Evolutionary conservation across 805 yeast species (phyloP).

Genomic region (Aciculoconidium aculeatum): DNA sequence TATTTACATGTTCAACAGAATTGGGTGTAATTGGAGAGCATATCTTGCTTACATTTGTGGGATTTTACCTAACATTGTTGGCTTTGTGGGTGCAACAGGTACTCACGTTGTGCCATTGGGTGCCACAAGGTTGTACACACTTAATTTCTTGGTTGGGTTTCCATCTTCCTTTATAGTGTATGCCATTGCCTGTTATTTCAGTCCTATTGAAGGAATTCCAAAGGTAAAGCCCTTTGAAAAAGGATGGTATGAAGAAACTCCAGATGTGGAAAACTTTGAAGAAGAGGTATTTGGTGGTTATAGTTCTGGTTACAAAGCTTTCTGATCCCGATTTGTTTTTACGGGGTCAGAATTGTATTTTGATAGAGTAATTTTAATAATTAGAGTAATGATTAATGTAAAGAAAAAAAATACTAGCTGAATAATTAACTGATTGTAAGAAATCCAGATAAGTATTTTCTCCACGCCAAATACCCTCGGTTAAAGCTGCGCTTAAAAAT

Average conservation of each 20-base stretch:
- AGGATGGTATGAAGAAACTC: slow-evolving; percentile 60
- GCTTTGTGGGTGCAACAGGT: slow-evolving; percentile 80
- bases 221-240: slow-evolving; percentile 36
- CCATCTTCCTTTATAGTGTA: slow-evolving; percentile 51
- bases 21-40: slow-evolving; percentile 82
- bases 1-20: slow-evolving; percentile 52
- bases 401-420: too few species aligned
- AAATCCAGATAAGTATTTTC: too few species aligned
- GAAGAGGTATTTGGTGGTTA: too few species aligned
- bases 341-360: too few species aligned
- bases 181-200: slow-evolving; percentile 43
- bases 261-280: slow-evolving; percentile 59
- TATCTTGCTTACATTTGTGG: slow-evolving; percentile 75
- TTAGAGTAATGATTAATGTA: too few species aligned
- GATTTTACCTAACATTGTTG: slow-evolving; percentile 77
- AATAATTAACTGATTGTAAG: too few species aligned
- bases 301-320: too few species aligned
- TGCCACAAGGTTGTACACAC: slow-evolving; percentile 65
- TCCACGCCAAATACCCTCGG: too few species aligned
- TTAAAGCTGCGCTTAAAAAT: too few species aligned
- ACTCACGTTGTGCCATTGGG: slow-evolving; percentile 67
- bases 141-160: slow-evolving; percentile 78
- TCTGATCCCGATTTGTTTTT: too few species aligned
- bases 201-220: slow-evolving; percentile 44
- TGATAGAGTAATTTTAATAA: too few species aligned